Evolutionary conservation across 2,329 filamentous ascomycete species (phyloP).

Genomic region (Colletotrichum graminicola): DNA sequence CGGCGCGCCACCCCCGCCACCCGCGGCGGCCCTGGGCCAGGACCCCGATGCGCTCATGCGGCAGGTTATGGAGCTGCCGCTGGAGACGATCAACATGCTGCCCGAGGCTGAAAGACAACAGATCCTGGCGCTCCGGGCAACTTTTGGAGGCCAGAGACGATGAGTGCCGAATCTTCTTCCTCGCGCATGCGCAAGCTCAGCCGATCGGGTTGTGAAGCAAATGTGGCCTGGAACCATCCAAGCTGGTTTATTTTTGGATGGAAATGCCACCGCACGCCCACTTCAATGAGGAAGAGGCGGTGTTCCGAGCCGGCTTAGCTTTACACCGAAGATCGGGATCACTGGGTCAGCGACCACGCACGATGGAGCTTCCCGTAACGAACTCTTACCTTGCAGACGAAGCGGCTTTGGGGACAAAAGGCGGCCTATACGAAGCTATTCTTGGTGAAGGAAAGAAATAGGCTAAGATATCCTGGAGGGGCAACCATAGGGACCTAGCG

Average conservation of each 20-base stretch:
- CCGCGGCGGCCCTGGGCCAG: conserved; percentile 55
- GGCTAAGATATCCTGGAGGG: background rate
- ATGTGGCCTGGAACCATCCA: background rate
- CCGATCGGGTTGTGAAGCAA: background rate
- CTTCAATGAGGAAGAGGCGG: background rate
- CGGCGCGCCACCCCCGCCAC: conserved; percentile 45
- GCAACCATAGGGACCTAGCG: background rate
- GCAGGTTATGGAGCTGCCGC: conserved; percentile 84
- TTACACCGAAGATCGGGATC: background rate
- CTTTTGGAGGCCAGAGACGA: conserved; percentile 62
- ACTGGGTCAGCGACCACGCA: background rate
- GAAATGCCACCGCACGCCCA: background rate
- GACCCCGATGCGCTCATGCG: conserved; percentile 81
- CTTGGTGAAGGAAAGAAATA: background rate
- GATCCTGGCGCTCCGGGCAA: conserved; percentile 80
- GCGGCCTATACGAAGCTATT: conserved; percentile 25
- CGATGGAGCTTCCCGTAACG: background rate
- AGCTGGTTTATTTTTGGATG: background rate
- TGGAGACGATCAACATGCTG: conserved; percentile 83
- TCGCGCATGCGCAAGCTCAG: background rate
- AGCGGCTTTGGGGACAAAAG: conserved; percentile 3
- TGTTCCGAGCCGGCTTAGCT: background rate
- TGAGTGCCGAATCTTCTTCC: conserved; percentile 22
- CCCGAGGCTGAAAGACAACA: conserved; percentile 82
- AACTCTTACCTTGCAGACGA: background rate